These are phyloP conservation scores for Starmerella vaccinii DNA, from an alignment of 805 yeast genomes.

Conservation along the genomic window DNA sequence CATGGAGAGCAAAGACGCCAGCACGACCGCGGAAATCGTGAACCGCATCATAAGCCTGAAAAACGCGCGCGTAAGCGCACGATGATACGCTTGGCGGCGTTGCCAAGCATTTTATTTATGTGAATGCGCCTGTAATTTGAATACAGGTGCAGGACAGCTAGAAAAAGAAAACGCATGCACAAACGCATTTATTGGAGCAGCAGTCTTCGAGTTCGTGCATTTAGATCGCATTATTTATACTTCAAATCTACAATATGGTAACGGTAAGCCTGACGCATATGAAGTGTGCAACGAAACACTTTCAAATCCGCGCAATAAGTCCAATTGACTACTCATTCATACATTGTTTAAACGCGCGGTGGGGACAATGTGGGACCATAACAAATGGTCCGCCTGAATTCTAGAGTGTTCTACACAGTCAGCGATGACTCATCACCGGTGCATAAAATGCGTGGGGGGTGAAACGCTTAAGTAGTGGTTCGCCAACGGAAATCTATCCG, in stretches of 20 bases:
- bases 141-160: too few species aligned
- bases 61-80: constrained; percentile 5
- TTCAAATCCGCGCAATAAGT: too few species aligned
- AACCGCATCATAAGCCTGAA: constrained; percentile 38
- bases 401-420: constrained; percentile 13
- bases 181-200: too few species aligned
- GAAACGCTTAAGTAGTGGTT: neutral
- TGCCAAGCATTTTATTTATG: neutral
- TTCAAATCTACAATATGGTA: too few species aligned
- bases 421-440: neutral
- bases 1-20: constrained; percentile 57
- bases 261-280: too few species aligned
- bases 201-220: too few species aligned
- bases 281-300: too few species aligned
- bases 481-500: neutral
- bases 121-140: neutral
- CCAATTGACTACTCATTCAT: too few species aligned
- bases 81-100: neutral
- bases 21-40: constrained; percentile 65
- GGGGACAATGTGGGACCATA: too few species aligned
- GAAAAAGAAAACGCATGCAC: too few species aligned
- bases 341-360: too few species aligned
- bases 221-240: too few species aligned
- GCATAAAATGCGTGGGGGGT: neutral
- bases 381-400: constrained; percentile 1